These are phyloP conservation scores for Volutella citrinella DNA, from an alignment of 2,329 filamentous ascomycete species.

Conservation along the genomic window DNA sequence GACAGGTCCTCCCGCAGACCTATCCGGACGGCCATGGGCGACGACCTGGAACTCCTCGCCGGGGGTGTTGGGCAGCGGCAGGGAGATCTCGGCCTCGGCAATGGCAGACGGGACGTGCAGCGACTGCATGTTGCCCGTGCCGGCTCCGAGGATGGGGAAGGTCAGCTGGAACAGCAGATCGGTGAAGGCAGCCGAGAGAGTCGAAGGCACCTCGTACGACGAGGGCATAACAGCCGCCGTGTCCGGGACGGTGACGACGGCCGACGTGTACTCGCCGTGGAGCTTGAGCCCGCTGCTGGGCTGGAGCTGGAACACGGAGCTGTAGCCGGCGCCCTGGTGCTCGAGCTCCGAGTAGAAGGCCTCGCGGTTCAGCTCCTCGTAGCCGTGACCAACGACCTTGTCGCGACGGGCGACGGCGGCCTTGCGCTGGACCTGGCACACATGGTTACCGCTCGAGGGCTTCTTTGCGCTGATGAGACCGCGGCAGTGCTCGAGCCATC, in stretches of 20 bases:
- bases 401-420: constrained; percentile 11
- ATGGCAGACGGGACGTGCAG: constrained; percentile 37
- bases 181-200: constrained; percentile 44
- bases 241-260: constrained; percentile 38
- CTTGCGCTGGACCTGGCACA: constrained; percentile 13
- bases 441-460: constrained; percentile 16
- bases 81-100: constrained; percentile 28
- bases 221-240: constrained; percentile 44
- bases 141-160: constrained; percentile 36
- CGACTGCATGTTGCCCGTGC: constrained; percentile 24
- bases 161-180: constrained; percentile 43
- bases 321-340: constrained; percentile 23
- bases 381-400: constrained; percentile 1
- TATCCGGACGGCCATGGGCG: constrained; percentile 22
- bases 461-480: constrained; percentile 44
- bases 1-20: constrained; percentile 22
- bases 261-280: constrained; percentile 13
- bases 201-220: constrained; percentile 38
- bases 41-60: constrained; percentile 28
- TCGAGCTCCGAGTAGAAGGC: constrained; percentile 26
- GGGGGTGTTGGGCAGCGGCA: constrained; percentile 18
- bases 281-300: constrained; percentile 10
- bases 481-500: constrained; percentile 58
- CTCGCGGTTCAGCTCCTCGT: constrained; percentile 10
- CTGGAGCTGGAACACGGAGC: constrained; percentile 19